Base-by-base conservation (phyloP, 768 basidiomycete genomes). In the Sutorius australiensis region DNA sequence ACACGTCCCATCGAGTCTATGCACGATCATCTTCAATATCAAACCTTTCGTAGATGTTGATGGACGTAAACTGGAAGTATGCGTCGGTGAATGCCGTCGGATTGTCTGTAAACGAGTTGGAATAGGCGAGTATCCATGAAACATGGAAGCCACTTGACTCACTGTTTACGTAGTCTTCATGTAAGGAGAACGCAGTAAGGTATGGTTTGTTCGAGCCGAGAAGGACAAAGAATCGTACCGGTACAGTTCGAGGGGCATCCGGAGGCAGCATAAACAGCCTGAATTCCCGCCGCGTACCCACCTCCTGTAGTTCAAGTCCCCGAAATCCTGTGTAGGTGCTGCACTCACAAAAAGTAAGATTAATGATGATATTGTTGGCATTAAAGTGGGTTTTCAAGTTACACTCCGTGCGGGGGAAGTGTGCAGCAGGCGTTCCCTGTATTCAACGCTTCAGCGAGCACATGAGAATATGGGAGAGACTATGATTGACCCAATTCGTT, bases 11-110 rank as follows among this genome's bases (percentile, higher is more conserved):
- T n/a, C n/a, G n/a, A n/a, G n/a, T n/a, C 24, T 24, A 24, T 24
- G 24, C 24, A 24, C 4, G 24, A 4, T 24, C 2, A 4, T 24
- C 24, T 2, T 24, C 24, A 24, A 24, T 24, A 24, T 24, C 24
- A 24, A 24, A 24, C 24, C 9, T 36, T n/a, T 61, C 47, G 54
- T 77, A 78, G 27, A 78, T 62, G 28, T 69, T 59, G 13, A 78
- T 58, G 16, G 68, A 69, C 9, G 62, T 65, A 51, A 78, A 69
- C 21, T 74, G 61, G 60, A 76, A 78, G 58, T 74, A 78, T 0
- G 77, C 75, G 2, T 73, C 61, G 4, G 55, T 53, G 60, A 78
- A 78, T 2, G 75, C 76, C 3, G 55, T 40, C 3, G 77, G 77
- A 45, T 72, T 73, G 51, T 68, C 66, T 67, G 38, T 5, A 39